Base-by-base conservation (phyloP, 345 rosid species). In the Garcia nutans region DNA sequence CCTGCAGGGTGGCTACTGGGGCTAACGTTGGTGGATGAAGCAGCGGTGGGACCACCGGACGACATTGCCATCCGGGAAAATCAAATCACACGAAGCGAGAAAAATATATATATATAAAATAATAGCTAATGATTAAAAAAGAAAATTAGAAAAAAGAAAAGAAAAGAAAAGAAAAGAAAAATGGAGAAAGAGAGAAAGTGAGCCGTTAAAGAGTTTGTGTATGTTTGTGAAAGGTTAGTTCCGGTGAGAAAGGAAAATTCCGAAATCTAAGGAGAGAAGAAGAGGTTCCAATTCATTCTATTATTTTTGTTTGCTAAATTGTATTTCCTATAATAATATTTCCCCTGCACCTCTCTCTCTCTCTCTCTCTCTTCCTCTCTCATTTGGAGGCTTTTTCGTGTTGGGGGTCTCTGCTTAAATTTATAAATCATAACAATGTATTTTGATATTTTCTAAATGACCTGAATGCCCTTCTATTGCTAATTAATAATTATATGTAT, bases 41-140 rank as follows among this genome's bases (percentile, higher is more conserved):
- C 78, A 19, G 72, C 33, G 73, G 68, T 73, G 70, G 91, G 78
- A 74, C 76, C 86, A 72, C 88, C 91, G 74, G 89, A 79, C 80
- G 96, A 77, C 93, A 86, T 56, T 49, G 71, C 47, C 68, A 74
- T 77, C 66, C 54, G 44, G 49, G 28, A 44, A 52, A 66, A 23
- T 2, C 10, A 24, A 54, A 50, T 28, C 59, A 56, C 49, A 56
- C 11, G 22, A 1, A 47, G n/a, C 12, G 56, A 13, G 20, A 70
- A 54, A 52, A 49, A 70, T 11, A 5, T 3, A 12, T 50, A 10
- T 12, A 33, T 11, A 47, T 0, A 47, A 47, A 47, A 11, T 9
- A 47, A 47, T 9, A 47, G 13, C 50, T 47, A 11, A 9, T 2
- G 13, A 33, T 5, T 15, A 61, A 28, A 61, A 61, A 60, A 23